Conservation (phyloP, 345 rosid species). For the Streptanthus diversifolius region DNA sequence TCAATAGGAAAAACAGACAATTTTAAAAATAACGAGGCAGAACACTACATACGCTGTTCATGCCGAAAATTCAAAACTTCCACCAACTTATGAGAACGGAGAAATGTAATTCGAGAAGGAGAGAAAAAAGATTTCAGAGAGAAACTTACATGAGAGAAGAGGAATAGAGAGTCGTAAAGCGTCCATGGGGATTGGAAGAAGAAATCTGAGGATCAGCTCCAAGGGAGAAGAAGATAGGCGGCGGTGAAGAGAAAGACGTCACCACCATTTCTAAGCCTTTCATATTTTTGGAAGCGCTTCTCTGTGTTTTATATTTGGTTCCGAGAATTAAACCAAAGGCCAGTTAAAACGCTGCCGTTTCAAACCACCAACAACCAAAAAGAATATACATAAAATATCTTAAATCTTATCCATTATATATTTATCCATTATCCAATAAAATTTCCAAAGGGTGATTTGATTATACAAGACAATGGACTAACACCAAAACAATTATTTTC, state of each 20-base stretch:
- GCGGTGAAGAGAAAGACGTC: slow-evolving; percentile 32
- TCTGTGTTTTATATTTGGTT: slow-evolving; percentile 11
- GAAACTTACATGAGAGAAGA: slow-evolving; percentile 15
- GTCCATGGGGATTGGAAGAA: slow-evolving; percentile 4
- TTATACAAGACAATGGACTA: background rate
- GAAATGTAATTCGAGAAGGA: background rate
- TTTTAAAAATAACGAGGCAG: background rate
- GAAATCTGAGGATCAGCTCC: slow-evolving; percentile 6
- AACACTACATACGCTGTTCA: background rate
- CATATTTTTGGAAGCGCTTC: slow-evolving; percentile 11
- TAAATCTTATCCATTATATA: slow-evolving; percentile 13
- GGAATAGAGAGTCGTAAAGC: background rate
- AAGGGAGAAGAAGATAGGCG: slow-evolving; percentile 23
- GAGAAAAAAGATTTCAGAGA: background rate
- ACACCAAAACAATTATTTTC: background rate
- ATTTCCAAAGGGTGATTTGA: background rate
- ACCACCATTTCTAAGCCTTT: slow-evolving; percentile 39
- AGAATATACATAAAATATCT: background rate
- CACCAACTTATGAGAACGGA: background rate
- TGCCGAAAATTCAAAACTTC: slow-evolving; percentile 3
- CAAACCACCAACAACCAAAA: background rate
- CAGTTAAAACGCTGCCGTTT: slow-evolving; percentile 10
- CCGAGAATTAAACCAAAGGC: background rate
- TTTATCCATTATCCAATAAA: slow-evolving; percentile 17
- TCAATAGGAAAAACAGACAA: background rate